These are phyloP conservation scores for Tagetes patula DNA, from an alignment of 129 eudicot genomes.

Conservation along the genomic window DNA sequence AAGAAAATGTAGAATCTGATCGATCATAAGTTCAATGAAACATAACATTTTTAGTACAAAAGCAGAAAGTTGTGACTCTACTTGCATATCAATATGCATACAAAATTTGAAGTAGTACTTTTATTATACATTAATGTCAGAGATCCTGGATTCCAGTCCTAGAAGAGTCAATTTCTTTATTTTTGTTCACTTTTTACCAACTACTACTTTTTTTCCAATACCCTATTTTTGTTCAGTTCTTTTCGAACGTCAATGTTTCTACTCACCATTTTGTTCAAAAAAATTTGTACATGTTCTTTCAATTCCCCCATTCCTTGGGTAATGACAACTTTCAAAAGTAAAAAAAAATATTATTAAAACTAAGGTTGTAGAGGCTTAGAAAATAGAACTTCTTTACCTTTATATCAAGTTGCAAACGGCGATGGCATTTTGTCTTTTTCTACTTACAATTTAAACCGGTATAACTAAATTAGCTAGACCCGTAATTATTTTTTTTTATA, in stretches of 20 bases:
- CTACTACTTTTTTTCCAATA: neutral
- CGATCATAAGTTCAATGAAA: neutral
- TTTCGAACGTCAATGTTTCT: neutral
- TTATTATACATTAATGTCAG: conserved; percentile 1
- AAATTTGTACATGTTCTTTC: neutral
- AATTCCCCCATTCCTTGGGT: neutral
- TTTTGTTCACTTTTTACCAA: neutral
- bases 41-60: conserved; percentile 9
- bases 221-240: neutral
- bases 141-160: neutral
- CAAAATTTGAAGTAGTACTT: neutral
- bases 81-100: neutral
- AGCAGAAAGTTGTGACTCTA: conserved; percentile 1
- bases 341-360: neutral
- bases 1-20: conserved; percentile 85
- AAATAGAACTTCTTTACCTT: neutral
- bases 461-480: neutral
- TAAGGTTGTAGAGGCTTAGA: neutral
- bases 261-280: neutral
- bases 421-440: neutral
- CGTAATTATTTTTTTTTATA: neutral
- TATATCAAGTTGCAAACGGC: neutral
- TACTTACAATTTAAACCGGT: neutral
- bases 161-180: neutral
- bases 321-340: neutral